Base-by-base conservation (phyloP, 2,329 filamentous ascomycete genomes). In the Paracoccidioides lutzii region DNA sequence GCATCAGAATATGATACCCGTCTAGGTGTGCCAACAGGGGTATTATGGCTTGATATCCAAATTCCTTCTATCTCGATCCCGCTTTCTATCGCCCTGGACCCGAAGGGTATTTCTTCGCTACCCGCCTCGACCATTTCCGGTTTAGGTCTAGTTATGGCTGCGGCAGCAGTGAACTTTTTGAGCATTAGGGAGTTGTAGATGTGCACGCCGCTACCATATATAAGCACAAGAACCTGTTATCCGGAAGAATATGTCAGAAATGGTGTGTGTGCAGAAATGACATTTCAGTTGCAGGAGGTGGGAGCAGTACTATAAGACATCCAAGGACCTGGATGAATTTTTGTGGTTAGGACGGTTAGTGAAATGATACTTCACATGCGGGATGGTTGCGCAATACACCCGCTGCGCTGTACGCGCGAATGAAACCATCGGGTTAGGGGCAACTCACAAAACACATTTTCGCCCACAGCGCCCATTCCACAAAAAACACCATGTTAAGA, bases 51-150 rank as follows among this genome's bases (percentile, higher is more conserved):
- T 30, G 82, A 84, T 52, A 87, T 81, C 84, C 86, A 89, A 52
- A 96, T 90, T 3, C 89, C 90, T 60, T 95, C 88, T 6, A 95
- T 81, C 66, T 91, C 81, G 45, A 94, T 76, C 5, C 90, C 90
- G 62, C 81, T 86, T 67, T 95, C 85, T 49, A 96, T 81, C 5
- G 90, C 90, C 62, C 87, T 83, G 54, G 93, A 81, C 22, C 91
- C 90, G 64, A 96, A 96, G 0, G 89, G 90, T 40, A 94, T 81
- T 8, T 88, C 84, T 52, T 81, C 75, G 59, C 69, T 72, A 76
- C 81, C 59, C 74, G 82, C 67, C 71, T 46, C 40, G 3, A 42
- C 32, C 42, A 79, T 59, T 70, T 78, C 73, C 55, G 82, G 75
- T 63, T 81, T 76, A 69, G 59, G 76, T 58, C 69, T 66, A 43